Evolutionary conservation across 2,329 filamentous ascomycete species (phyloP), one percentile per base, ranked within the genome.

Genomic region (Colletotrichum tanaceti): DNA sequence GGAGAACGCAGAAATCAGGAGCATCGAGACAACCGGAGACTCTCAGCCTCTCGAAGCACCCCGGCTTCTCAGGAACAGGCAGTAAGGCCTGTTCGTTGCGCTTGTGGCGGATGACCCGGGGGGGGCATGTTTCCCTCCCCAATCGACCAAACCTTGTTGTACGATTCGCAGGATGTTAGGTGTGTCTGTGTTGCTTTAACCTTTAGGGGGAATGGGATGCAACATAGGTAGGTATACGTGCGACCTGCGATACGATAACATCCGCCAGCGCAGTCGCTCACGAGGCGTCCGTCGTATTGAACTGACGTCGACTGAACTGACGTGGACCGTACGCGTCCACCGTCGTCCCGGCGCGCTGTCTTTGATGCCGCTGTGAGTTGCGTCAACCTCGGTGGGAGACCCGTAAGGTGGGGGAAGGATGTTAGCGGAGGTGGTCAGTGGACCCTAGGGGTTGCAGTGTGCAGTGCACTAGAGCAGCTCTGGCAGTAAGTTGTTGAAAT

Each of bases 361-460:
- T 28, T 38, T 47, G 38, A 65, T 54, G 16, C 24, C 32, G 11
- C 28, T 43, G 20, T 47, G 54, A 35, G 24, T 64, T 65, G 53
- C 54, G 22, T 59, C 46, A 59, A 32, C 22, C 49, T 46, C 41
- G 13, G 55, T 46, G 28, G 49, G 20, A 60, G 44, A 64, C 53
- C 41, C 44, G 35, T 22, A 28, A 32, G 38, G 55, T 20, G 41
- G 55, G 18, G 57, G 24, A 5, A 6, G 28, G 28, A 6, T 28
- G 28, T 28, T 6, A 32, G 39, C 16, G 11, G 24, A 46, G 11
- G 32, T 20, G 41, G n/a, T n/a, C n/a, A n/a, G n/a, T n/a, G n/a
- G n/a, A n/a, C 55, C 18, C 58, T 35, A 22, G 22, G 22, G n/a
- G 39, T 13, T 24, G 52, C 11, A 24, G 4, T 22, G 50, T 11